Percentiles rank a stretch among this genome's conserved stretches.
phyloP scores from a whole-genome alignment of 768 basidiomycete genomes.

The Postia placenta region DNA sequence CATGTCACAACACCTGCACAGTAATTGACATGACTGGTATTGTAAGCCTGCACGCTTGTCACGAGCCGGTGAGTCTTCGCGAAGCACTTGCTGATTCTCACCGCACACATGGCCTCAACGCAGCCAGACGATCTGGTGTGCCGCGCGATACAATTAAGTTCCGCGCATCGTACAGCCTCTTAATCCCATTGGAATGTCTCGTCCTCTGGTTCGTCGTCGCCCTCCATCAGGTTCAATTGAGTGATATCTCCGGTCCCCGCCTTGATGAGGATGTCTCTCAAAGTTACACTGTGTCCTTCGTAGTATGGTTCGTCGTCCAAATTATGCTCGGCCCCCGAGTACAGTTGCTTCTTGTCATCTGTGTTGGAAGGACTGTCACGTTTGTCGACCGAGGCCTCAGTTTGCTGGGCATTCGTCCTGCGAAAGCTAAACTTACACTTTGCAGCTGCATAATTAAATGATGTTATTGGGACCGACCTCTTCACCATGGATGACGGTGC shows the following conservation, averaged over 20 bases:
- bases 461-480: constrained; percentile 10
- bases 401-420: too few relatives aligned
- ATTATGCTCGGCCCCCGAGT: background rate
- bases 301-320: constrained; percentile 23
- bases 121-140: too few relatives aligned
- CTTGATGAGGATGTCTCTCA: constrained; percentile 36
- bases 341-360: background rate
- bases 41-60: background rate
- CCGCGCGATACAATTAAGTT: background rate
- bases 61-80: background rate
- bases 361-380: background rate
- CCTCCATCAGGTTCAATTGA: constrained; percentile 32
- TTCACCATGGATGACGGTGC: constrained; percentile 13
- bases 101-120: background rate
- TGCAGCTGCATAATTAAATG: constrained; percentile 16
- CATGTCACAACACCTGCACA: constrained; percentile 8
- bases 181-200: constrained; percentile 14
- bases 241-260: constrained; percentile 25
- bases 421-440: constrained; percentile 3
- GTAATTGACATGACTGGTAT: background rate
- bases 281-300: constrained; percentile 42
- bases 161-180: background rate
- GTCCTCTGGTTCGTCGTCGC: constrained; percentile 15
- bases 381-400: too few relatives aligned
- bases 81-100: background rate